Conservation (phyloP, 2,329 filamentous ascomycete species). For the Amylocarpus encephaloides region DNA sequence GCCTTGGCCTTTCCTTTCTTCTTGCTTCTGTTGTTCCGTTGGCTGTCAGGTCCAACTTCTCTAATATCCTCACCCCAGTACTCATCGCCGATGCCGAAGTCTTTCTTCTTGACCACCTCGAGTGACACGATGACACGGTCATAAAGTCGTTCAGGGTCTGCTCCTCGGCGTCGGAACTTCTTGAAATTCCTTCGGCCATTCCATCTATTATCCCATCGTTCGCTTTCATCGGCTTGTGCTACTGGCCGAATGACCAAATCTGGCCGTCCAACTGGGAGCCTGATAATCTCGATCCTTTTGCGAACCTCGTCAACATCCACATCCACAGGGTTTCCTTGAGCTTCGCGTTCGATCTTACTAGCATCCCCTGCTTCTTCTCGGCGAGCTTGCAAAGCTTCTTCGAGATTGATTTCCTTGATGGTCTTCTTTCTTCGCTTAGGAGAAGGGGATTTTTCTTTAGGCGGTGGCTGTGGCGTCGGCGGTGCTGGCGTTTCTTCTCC, state of each 20-base stretch:
- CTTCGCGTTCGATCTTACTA: constrained; percentile 47
- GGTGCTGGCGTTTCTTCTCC: constrained; percentile 26
- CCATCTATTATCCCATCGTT: constrained; percentile 82
- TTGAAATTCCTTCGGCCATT: constrained; percentile 97
- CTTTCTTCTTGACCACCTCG: constrained; percentile 53
- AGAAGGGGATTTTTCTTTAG: neutral
- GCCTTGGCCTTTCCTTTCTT: constrained; percentile 25
- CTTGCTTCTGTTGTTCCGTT: constrained; percentile 22
- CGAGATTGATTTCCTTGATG: constrained; percentile 55
- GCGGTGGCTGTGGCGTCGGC: neutral
- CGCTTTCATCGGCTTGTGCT: constrained; percentile 37
- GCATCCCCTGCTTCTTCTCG: constrained; percentile 58
- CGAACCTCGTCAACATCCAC: constrained; percentile 68
- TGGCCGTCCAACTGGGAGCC: constrained; percentile 56
- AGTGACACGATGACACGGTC: constrained; percentile 49
- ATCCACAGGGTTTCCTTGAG: constrained; percentile 51
- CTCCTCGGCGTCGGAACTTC: constrained; percentile 63
- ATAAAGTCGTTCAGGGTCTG: constrained; percentile 32
- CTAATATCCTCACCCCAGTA: constrained; percentile 41
- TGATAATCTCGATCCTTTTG: constrained; percentile 68
- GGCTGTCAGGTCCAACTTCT: constrained; percentile 32
- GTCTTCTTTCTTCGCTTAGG: constrained; percentile 19
- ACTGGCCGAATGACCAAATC: constrained; percentile 24
- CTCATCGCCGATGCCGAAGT: constrained; percentile 52
- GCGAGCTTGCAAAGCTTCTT: constrained; percentile 56